Base-by-base conservation (phyloP, 2,329 filamentous ascomycete genomes). In the Microsporum canis region DNA sequence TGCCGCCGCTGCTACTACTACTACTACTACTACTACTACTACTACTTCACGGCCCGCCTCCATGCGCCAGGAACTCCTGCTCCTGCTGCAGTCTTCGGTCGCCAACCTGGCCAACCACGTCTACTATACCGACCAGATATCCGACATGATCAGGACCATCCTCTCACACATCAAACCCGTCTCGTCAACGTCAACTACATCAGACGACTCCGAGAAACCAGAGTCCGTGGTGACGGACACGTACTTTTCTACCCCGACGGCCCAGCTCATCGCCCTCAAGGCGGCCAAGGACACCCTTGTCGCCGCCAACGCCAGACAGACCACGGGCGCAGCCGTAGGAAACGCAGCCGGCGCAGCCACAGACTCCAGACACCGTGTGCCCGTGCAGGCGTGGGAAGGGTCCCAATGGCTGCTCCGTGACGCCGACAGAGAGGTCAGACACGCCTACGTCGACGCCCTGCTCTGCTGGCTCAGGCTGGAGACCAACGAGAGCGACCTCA, bases 41-140 rank as follows among this genome's bases (percentile, higher is more conserved):
- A 2, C 14, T 6, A 27, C 12, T 17, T 27, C 51, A 12, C 51
- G 31, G 14, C 34, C 51, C 27, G 51, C n/a, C 4, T 29, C 27
- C 4, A 56, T 56, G 31, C 29, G 86, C 57, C 80, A 80, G 64
- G 81, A 86, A 66, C 79, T 96, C 14, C 76, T 96, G 33, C 73
- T 78, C 38, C 83, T 86, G 36, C 80, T 97, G 14, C 87, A 94
- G 71, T 81, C 83, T 66, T 95, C 89, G 74, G 91, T 96, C 63
- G 90, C 90, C n/a, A 85, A 91, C 71, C 78, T 99, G 33, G 91
- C 91, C 1, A 96, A 89, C 0, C 94, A 99, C 70, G 86, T 96
- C 36, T 99, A 99, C 77, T 99, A 99, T 71, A 89, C 89, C 1
- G 92, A 97, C 68, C 94, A 99, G 73, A 89, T 97, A 60, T 86